These are phyloP conservation scores for Iris macrosiphon DNA, from an alignment of 106 monocot genomes.

Conservation along the genomic window DNA sequence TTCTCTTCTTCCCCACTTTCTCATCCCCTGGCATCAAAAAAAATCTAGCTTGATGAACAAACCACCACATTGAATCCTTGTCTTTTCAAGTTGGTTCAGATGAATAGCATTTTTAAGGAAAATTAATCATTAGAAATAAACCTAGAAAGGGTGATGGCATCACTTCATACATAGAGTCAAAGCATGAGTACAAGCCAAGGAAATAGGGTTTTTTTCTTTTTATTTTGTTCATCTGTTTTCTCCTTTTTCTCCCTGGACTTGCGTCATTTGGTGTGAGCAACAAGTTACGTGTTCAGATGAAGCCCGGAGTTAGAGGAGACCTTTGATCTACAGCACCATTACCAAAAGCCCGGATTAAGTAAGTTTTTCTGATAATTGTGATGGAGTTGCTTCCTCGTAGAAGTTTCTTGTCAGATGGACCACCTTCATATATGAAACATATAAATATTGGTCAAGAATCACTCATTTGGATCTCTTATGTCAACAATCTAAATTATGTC, in stretches of 20 bases:
- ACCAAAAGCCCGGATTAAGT: conserved; percentile 10
- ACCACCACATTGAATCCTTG: too few species aligned
- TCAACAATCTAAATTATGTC: conserved; percentile 27
- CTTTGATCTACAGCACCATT: background rate
- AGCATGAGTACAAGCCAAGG: background rate
- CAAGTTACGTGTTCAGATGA: conserved; percentile 25
- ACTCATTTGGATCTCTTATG: conserved; percentile 24
- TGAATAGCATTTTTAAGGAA: too few species aligned
- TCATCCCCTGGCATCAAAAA: too few species aligned
- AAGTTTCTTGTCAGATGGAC: conserved; percentile 27
- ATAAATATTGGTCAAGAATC: background rate
- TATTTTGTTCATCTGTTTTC: background rate
- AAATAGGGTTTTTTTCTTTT: conserved; percentile 6
- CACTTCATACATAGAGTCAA: conserved; percentile 2
- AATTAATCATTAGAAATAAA: too few species aligned
- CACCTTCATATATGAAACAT: background rate
- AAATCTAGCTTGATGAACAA: too few species aligned
- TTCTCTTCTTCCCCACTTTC: too few species aligned
- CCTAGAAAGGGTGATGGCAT: too few species aligned
- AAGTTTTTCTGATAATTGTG: conserved; percentile 9
- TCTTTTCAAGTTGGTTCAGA: too few species aligned
- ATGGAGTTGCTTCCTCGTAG: conserved; percentile 21
- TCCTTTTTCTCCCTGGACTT: conserved; percentile 12
- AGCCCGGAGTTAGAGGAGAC: conserved; percentile 7
- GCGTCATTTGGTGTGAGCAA: conserved; percentile 43